Evolutionary conservation across 2,329 filamentous ascomycete genomes (phyloP).

Genomic region (Cordyceps militaris): DNA sequence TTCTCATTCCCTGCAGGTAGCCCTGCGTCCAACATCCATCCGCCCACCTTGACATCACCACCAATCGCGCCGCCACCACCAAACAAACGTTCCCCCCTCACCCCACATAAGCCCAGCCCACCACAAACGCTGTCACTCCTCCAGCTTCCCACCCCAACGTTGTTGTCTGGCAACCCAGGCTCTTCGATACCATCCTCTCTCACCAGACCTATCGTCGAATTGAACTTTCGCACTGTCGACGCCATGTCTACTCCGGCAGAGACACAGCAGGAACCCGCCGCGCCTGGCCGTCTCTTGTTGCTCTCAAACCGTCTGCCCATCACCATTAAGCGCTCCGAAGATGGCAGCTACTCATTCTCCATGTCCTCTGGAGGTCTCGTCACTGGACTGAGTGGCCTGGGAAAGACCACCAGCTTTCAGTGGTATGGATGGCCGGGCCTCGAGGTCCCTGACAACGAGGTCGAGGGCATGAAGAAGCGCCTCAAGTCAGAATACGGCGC

Average conservation of each 20-base stretch:
- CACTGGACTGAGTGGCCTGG: conserved; percentile 82
- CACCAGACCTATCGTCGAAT: not conserved
- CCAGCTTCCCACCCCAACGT: conserved; percentile 1
- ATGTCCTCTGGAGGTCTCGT: conserved; percentile 97
- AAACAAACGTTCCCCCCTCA: not conserved
- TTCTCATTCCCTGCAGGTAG: not conserved
- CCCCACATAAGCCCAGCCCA: conserved; percentile 5
- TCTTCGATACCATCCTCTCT: not conserved
- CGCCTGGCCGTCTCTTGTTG: conserved; percentile 59
- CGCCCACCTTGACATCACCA: not conserved
- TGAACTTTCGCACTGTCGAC: not conserved
- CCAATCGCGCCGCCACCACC: not conserved
- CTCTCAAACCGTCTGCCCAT: conserved; percentile 94
- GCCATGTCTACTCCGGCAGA: conserved; percentile 32
- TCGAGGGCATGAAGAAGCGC: conserved; percentile 63
- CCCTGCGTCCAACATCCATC: not conserved
- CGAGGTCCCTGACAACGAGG: conserved; percentile 81
- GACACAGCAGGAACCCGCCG: conserved; percentile 24
- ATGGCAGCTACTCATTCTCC: conserved; percentile 86
- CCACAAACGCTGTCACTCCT: not conserved
- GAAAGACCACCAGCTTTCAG: conserved; percentile 89
- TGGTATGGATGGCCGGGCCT: conserved; percentile 99
- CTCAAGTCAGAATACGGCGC: conserved; percentile 84
- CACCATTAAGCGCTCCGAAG: conserved; percentile 88
- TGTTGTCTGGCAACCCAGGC: not conserved